Percentiles rank a stretch among this genome's conserved stretches.
phyloP scores from a whole-genome alignment of 805 yeast genomes.

The Tetrapisispora fleetii region DNA sequence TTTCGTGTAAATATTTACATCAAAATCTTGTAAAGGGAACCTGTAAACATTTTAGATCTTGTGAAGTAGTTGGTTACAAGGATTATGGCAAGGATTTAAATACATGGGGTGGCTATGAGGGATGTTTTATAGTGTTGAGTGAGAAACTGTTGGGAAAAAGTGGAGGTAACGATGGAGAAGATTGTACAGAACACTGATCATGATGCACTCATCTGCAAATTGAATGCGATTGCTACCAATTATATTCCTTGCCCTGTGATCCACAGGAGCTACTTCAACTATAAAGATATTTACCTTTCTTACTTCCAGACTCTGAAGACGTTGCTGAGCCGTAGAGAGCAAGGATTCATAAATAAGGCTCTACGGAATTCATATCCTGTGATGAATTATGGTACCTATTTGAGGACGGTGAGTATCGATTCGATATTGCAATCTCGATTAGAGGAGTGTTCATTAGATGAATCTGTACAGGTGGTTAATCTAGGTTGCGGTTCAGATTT shows the following conservation, averaged over 20 bases:
- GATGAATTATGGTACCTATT: slow-evolving; percentile 62
- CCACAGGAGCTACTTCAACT: slow-evolving; percentile 4
- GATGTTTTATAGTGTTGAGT: too few relatives aligned
- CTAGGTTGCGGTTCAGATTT: slow-evolving; percentile 67
- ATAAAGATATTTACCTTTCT: slow-evolving; percentile 15
- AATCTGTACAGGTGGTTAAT: slow-evolving; percentile 43
- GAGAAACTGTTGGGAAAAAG: background rate
- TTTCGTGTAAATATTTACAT: background rate
- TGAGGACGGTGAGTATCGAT: slow-evolving; percentile 48
- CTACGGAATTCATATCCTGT: slow-evolving; percentile 42
- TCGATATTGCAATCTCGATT: slow-evolving; percentile 36
- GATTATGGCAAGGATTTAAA: background rate
- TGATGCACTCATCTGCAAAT: slow-evolving; percentile 61
- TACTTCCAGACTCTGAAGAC: slow-evolving; percentile 15
- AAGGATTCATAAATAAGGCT: slow-evolving; percentile 13
- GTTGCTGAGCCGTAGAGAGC: slow-evolving; percentile 10
- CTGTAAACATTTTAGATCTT: background rate
- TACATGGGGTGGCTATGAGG: background rate
- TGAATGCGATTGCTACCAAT: slow-evolving; percentile 39
- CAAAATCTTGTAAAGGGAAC: background rate
- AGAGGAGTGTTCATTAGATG: background rate
- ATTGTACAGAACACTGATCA: slow-evolving; percentile 42
- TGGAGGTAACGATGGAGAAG: slow-evolving; percentile 11
- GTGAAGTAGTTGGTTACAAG: background rate
- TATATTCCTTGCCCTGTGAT: slow-evolving; percentile 35